phyloP scores from a whole-genome alignment of 140 eudicot genomes.

The Anethum foeniculum region DNA sequence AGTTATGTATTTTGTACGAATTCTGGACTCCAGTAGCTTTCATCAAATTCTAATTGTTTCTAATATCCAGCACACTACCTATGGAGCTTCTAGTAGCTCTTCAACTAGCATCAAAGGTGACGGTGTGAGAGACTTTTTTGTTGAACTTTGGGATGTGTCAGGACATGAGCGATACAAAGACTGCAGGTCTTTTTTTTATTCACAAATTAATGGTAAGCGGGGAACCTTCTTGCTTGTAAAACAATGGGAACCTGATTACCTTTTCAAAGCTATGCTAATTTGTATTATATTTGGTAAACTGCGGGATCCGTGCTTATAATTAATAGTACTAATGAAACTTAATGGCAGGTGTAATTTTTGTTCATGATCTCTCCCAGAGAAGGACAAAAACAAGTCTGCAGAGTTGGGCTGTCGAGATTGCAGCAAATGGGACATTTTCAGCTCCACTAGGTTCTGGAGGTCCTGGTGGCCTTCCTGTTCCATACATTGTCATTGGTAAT shows the following conservation, averaged over 20 bases:
- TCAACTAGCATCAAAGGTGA: slow-evolving; percentile 72
- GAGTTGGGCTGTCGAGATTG: slow-evolving; percentile 91
- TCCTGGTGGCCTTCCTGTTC: slow-evolving; percentile 94
- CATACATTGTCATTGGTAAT: slow-evolving; percentile 83
- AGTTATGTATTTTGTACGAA: neutral
- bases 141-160: slow-evolving; percentile 96
- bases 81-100: slow-evolving; percentile 71
- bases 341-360: slow-evolving; percentile 79
- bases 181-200: slow-evolving; percentile 90
- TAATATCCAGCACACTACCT: slow-evolving; percentile 60
- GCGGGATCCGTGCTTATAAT: slow-evolving; percentile 7
- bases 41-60: slow-evolving; percentile 11
- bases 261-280: neutral
- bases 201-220: slow-evolving; percentile 81
- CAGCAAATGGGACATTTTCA: slow-evolving; percentile 79
- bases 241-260: neutral
- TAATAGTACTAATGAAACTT: slow-evolving; percentile 9
- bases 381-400: slow-evolving; percentile 87
- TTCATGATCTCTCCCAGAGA: slow-evolving; percentile 84
- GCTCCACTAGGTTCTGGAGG: slow-evolving; percentile 89
- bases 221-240: slow-evolving; percentile 5
- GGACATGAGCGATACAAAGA: slow-evolving; percentile 92
- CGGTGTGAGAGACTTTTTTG: slow-evolving; percentile 72
- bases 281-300: slow-evolving; percentile 4
- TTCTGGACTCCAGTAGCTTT: neutral